Conservation (phyloP, 306 rosid species). For the Acacia melanoxylon region DNA sequence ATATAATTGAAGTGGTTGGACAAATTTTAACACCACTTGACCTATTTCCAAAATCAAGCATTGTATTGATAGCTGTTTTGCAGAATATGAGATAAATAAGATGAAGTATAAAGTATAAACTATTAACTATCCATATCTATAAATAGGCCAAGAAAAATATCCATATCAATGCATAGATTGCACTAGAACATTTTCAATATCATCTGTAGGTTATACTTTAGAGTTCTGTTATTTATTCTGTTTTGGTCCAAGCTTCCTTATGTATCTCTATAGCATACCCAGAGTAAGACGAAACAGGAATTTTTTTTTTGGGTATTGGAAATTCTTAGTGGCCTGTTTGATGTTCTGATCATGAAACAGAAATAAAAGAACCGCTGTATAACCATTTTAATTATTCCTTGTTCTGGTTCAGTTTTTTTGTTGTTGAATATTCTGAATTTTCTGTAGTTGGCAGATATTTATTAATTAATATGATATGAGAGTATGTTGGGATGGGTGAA, state of each 20-base stretch:
- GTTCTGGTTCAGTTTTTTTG: neutral
- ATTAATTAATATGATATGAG: neutral
- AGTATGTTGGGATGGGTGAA: neutral
- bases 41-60: no score
- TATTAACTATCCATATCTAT: no score
- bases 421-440: neutral
- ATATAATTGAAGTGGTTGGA: no score
- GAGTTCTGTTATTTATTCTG: neutral
- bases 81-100: no score
- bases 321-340: slow-evolving; percentile 6
- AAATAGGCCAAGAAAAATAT: no score
- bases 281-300: neutral
- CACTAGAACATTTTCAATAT: no score
- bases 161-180: no score
- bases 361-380: slow-evolving; percentile 13
- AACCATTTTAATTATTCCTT: neutral
- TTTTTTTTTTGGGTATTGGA: neutral
- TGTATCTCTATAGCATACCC: neutral
- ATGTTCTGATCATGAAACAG: slow-evolving; percentile 1
- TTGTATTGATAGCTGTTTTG: no score
- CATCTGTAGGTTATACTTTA: no score
- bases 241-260: neutral
- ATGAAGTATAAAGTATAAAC: no score
- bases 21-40: no score
- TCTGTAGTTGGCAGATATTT: neutral